Evolutionary conservation across 805 yeast species (phyloP).

Genomic region (Kazachstania psychrophila): DNA sequence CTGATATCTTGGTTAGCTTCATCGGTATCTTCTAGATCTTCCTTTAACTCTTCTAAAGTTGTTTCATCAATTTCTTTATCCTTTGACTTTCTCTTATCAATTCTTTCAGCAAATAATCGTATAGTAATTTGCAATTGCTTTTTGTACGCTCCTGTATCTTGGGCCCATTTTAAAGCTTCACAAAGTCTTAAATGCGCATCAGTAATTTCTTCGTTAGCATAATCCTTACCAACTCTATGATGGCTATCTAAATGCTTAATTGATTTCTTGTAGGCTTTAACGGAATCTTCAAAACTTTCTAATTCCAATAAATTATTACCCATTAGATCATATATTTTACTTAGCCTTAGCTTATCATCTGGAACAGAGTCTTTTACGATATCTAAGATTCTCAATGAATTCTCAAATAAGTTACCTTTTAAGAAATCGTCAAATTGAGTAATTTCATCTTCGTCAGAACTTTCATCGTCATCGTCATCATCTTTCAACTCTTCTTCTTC

Average conservation of each 20-base stretch:
- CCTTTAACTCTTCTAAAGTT: constrained; percentile 46
- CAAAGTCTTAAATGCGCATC: constrained; percentile 13
- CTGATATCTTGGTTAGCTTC: constrained; percentile 7
- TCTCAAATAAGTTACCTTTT: constrained; percentile 43
- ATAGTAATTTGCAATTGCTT: constrained; percentile 35
- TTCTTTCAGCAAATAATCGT: constrained; percentile 37
- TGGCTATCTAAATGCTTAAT: constrained; percentile 8
- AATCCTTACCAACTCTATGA: constrained; percentile 33
- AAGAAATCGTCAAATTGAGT: constrained; percentile 8
- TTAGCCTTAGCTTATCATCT: background rate
- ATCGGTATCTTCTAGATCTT: constrained; percentile 45
- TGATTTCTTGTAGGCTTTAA: constrained; percentile 53
- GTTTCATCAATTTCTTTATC: constrained; percentile 33
- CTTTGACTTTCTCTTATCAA: constrained; percentile 23
- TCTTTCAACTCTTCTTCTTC: constrained; percentile 16
- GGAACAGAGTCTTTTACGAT: constrained; percentile 26
- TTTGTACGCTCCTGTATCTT: constrained; percentile 5
- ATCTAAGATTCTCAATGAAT: constrained; percentile 61
- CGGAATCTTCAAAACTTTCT: constrained; percentile 76
- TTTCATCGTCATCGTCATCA: constrained; percentile 8
- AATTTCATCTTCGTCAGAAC: constrained; percentile 3
- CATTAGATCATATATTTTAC: constrained; percentile 61
- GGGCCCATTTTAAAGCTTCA: constrained; percentile 18
- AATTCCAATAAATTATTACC: constrained; percentile 90
- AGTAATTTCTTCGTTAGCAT: constrained; percentile 5